phyloP scores from a whole-genome alignment of 176 grass and related monocot species.

The Oryza glumipatula region DNA sequence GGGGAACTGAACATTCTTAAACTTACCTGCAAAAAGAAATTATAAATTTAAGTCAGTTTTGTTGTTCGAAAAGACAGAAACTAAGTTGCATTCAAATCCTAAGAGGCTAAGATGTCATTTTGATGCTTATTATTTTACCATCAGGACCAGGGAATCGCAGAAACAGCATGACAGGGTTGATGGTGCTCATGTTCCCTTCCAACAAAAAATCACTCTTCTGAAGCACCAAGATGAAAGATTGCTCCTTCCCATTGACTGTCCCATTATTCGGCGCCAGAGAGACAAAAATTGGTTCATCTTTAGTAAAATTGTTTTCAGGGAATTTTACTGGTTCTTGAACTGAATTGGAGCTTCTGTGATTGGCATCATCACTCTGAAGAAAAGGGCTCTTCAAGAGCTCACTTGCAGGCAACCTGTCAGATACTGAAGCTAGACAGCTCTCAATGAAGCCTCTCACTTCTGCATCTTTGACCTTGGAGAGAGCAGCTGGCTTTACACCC shows the following conservation, averaged over 20 bases:
- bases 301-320: not conserved
- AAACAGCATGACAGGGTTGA: constrained; percentile 7
- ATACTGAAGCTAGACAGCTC: constrained; percentile 48
- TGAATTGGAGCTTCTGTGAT: not conserved
- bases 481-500: constrained; percentile 57
- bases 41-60: not conserved
- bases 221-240: constrained; percentile 28
- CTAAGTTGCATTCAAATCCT: not conserved
- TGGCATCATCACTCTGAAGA: constrained; percentile 36
- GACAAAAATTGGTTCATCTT: constrained; percentile 21
- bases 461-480: constrained; percentile 54
- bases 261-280: constrained; percentile 37
- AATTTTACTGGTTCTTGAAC: constrained; percentile 4
- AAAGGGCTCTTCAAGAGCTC: constrained; percentile 55
- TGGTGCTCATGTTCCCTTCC: constrained; percentile 35
- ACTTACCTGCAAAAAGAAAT: constrained; percentile 37
- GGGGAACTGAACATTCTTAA: constrained; percentile 33
- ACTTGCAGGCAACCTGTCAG: constrained; percentile 36
- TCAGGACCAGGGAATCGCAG: constrained; percentile 48
- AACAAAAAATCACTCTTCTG: constrained; percentile 37
- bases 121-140: constrained; percentile 37
- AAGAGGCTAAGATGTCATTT: not conserved
- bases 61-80: not conserved
- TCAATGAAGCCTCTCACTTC: constrained; percentile 59
- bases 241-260: constrained; percentile 11